These are phyloP conservation scores for Ascochyta clinopodiicola DNA, from an alignment of 2,329 filamentous ascomycete genomes.

Conservation along the genomic window DNA sequence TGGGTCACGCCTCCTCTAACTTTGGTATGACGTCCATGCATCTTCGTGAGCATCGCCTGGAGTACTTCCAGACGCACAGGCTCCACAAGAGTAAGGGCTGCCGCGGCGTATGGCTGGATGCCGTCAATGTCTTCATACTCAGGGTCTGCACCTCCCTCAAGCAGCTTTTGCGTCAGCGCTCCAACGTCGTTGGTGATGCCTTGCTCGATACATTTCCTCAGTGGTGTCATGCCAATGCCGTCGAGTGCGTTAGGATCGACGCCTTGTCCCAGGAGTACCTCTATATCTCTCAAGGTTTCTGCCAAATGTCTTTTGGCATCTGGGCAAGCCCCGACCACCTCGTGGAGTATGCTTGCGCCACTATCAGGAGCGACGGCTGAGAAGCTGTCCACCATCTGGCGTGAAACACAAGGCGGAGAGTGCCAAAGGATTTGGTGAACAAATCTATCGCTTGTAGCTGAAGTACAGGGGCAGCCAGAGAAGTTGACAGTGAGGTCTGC, in stretches of 20 bases:
- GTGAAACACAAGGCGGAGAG: constrained; percentile 33
- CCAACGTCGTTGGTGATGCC: constrained; percentile 40
- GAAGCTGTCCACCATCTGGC: constrained; percentile 33
- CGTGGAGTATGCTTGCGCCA: constrained; percentile 34
- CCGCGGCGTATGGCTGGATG: constrained; percentile 32
- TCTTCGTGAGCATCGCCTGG: constrained; percentile 33
- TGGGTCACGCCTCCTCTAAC: constrained; percentile 18
- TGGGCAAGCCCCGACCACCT: constrained; percentile 39
- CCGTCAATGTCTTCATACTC: constrained; percentile 31
- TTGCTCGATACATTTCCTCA: constrained; percentile 36
- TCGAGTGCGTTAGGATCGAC: constrained; percentile 36
- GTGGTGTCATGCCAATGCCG: constrained; percentile 25
- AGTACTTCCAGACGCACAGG: constrained; percentile 35
- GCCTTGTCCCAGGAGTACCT: constrained; percentile 35
- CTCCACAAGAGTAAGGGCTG: constrained; percentile 36
- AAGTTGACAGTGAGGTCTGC: constrained; percentile 32
- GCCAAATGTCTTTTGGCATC: constrained; percentile 39
- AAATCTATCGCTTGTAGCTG: constrained; percentile 28
- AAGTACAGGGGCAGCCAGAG: constrained; percentile 31
- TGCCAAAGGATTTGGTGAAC: constrained; percentile 45
- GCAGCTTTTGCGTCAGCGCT: constrained; percentile 30
- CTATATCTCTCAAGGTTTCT: constrained; percentile 40
- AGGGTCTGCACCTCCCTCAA: constrained; percentile 41
- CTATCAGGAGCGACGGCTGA: constrained; percentile 14
- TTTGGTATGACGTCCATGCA: constrained; percentile 23